phyloP scores from a whole-genome alignment of 192 early-diverging fungal species.

The Diversispora epigaea region DNA sequence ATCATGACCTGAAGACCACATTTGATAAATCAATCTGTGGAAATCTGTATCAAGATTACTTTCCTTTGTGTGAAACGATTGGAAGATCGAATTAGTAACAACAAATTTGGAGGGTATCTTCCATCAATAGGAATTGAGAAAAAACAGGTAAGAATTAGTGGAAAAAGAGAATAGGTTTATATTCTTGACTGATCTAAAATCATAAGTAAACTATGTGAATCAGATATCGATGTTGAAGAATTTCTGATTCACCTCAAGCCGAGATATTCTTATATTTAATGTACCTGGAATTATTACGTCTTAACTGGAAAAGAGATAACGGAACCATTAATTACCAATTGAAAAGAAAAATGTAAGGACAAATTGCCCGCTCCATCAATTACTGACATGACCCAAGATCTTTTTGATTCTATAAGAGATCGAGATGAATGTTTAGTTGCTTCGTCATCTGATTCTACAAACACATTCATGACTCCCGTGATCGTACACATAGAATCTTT shows the following conservation, averaged over 20 bases:
- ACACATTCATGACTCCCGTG: background rate
- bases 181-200: conserved; percentile 24
- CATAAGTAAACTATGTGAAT: conserved; percentile 20
- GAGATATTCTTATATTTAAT: conserved; percentile 25
- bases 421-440: conserved; percentile 4
- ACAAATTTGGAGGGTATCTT: no score
- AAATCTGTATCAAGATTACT: no score
- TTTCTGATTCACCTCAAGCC: conserved; percentile 24
- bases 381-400: conserved; percentile 12
- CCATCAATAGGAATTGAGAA: no score
- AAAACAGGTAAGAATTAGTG: no score
- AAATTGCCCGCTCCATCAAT: background rate
- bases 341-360: conserved; percentile 14
- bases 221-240: conserved; percentile 11
- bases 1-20: no score
- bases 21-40: no score
- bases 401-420: conserved; percentile 20
- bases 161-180: conserved; percentile 27
- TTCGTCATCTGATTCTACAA: conserved; percentile 14
- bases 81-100: no score
- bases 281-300: conserved; percentile 14
- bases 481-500: conserved; percentile 16
- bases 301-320: background rate
- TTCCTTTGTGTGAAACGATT: no score
- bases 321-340: background rate